These are phyloP conservation scores for Kurtzmaniella quercitrusa DNA, from an alignment of 1,139 yeast genomes.

Conservation along the genomic window DNA sequence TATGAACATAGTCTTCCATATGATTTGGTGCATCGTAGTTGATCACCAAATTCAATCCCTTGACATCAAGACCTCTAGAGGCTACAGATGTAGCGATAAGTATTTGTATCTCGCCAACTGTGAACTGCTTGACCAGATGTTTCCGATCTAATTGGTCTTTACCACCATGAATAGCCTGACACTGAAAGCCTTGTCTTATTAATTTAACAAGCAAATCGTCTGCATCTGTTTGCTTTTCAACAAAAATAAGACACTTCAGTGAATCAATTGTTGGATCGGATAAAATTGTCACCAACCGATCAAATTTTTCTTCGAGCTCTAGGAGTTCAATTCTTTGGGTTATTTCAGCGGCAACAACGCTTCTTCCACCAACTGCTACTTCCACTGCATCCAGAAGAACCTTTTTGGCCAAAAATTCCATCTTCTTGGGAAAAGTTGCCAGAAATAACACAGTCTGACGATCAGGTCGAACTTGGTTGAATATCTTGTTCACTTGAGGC, in stretches of 20 bases:
- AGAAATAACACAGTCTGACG: conserved; percentile 90
- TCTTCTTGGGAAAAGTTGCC: conserved; percentile 85
- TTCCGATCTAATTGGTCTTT: conserved; percentile 85
- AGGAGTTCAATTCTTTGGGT: conserved; percentile 67
- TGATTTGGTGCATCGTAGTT: conserved; percentile 90
- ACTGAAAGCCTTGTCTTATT: conserved; percentile 50
- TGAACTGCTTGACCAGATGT: conserved; percentile 68
- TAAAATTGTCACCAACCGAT: conserved; percentile 49
- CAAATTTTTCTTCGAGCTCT: conserved; percentile 44
- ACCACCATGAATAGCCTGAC: conserved; percentile 86
- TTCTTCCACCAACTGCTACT: conserved; percentile 77
- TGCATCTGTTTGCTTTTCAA: conserved; percentile 80
- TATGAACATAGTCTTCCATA: conserved; percentile 92
- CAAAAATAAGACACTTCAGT: conserved; percentile 68
- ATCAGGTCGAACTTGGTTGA: conserved; percentile 78
- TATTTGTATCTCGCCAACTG: conserved; percentile 54
- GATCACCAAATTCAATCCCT: conserved; percentile 71
- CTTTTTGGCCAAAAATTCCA: conserved; percentile 70
- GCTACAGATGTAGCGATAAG: conserved; percentile 91
- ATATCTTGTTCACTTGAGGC: conserved; percentile 86
- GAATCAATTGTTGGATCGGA: conserved; percentile 30
- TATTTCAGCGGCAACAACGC: conserved; percentile 80
- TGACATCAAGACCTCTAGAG: conserved; percentile 92
- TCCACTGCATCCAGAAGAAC: conserved; percentile 63
- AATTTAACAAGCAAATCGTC: conserved; percentile 64